Conservation (phyloP, 345 rosid genomes). For the Pistacia integerrima region DNA sequence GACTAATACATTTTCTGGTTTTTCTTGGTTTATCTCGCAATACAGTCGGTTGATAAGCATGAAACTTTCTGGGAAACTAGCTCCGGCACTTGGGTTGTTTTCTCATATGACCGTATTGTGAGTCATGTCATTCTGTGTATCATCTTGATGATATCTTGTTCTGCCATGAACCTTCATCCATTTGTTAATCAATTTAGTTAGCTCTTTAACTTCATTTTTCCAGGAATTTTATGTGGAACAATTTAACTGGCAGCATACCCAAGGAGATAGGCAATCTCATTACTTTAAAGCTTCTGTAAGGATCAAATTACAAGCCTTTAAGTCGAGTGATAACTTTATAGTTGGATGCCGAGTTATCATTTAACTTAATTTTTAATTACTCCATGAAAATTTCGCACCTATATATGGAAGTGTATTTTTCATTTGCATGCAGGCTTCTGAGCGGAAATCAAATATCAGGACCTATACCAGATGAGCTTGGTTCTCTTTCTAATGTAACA, state of each 20-base stretch:
- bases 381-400: too few relatives aligned
- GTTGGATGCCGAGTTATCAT: too few relatives aligned
- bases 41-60: constrained; percentile 71
- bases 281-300: constrained; percentile 83
- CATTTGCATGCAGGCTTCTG: constrained; percentile 60
- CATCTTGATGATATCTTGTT: not conserved
- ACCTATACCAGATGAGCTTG: constrained; percentile 79
- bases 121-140: constrained; percentile 12
- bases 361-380: too few relatives aligned
- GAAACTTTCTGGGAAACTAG: constrained; percentile 77
- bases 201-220: not conserved
- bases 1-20: not conserved
- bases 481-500: constrained; percentile 70
- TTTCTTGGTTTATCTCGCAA: not conserved
- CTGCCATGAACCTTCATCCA: not conserved
- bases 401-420: not conserved
- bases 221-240: constrained; percentile 97
- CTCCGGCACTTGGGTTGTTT: constrained; percentile 74
- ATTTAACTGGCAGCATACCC: constrained; percentile 71
- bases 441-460: constrained; percentile 82
- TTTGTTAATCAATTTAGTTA: too few relatives aligned
- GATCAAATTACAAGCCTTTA: not conserved
- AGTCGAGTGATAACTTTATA: too few relatives aligned
- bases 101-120: constrained; percentile 65
- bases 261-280: constrained; percentile 78